Percentiles rank a stretch among this genome's conserved stretches.
Conservation (phyloP, 306 rosid species). For the Abrus precatorius region DNA sequence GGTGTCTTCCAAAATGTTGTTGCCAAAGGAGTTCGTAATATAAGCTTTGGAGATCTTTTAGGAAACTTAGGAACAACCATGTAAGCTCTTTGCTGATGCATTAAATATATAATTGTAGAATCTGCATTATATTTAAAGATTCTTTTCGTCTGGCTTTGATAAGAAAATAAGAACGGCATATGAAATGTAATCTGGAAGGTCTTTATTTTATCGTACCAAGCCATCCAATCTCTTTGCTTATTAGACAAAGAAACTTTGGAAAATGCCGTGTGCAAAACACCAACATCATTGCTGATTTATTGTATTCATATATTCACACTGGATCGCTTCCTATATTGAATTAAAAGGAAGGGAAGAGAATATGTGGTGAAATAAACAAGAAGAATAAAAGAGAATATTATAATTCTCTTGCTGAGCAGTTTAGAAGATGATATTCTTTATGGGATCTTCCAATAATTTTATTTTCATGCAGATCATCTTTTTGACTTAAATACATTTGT, state of each 20-base stretch:
- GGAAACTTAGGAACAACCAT: slow-evolving; percentile 94
- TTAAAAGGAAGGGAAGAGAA: neutral
- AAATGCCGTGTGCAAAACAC: slow-evolving; percentile 14
- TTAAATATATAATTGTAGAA: slow-evolving; percentile 24
- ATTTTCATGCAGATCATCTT: too few relatives aligned
- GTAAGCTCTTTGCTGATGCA: slow-evolving; percentile 60
- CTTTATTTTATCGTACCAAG: neutral
- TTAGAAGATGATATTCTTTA: too few relatives aligned
- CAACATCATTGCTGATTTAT: slow-evolving; percentile 13
- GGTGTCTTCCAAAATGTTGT: slow-evolving; percentile 93
- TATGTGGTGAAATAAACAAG: neutral
- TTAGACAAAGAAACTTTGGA: neutral
- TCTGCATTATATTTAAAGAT: neutral
- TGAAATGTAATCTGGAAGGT: slow-evolving; percentile 24
- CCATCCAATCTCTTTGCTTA: neutral
- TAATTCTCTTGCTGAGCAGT: neutral
- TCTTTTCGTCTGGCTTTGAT: neutral
- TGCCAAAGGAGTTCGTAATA: slow-evolving; percentile 85
- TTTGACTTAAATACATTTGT: too few relatives aligned
- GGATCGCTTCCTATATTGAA: neutral
- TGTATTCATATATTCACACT: neutral
- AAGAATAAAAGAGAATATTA: neutral
- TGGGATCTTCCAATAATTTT: too few relatives aligned
- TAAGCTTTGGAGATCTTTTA: slow-evolving; percentile 90
- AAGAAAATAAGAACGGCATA: neutral